A percentile compares a stretch with the other conserved stretches of the same genome.
Evolutionary conservation across 768 basidiomycete species (phyloP).

Genomic region (Amanita exitialis): DNA sequence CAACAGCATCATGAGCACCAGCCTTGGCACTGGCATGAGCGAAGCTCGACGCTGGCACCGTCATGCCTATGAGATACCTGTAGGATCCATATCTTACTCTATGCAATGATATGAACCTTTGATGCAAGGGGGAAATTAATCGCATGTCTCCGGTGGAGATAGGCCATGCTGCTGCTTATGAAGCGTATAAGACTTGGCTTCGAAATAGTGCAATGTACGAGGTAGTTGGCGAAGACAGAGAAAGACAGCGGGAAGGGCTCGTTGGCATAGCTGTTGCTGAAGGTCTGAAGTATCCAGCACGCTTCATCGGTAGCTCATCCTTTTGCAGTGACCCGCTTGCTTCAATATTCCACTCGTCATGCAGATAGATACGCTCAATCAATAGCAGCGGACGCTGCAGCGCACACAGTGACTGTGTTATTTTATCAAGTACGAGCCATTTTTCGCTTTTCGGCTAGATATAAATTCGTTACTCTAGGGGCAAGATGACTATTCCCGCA

Average conservation of each 20-base stretch:
- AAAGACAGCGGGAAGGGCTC: conserved; percentile 55
- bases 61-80: conserved; percentile 54
- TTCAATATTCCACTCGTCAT: conserved; percentile 37
- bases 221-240: conserved; percentile 44
- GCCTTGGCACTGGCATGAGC: conserved; percentile 39
- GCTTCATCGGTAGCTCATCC: background rate
- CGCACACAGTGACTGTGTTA: conserved; percentile 53
- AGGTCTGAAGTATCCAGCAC: conserved; percentile 27
- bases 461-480: conserved; percentile 21
- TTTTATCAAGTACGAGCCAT: conserved; percentile 36
- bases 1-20: conserved; percentile 19
- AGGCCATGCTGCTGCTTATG: conserved; percentile 71
- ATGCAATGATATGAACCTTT: conserved; percentile 1
- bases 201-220: conserved; percentile 46
- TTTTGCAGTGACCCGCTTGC: conserved; percentile 41
- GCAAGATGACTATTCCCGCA: conserved; percentile 14
- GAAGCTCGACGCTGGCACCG: conserved; percentile 62
- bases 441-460: conserved; percentile 1
- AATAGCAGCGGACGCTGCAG: conserved; percentile 54
- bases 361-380: conserved; percentile 36
- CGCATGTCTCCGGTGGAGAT: conserved; percentile 49
- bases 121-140: conserved; percentile 36
- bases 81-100: conserved; percentile 17
- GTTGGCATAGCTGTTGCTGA: conserved; percentile 64
- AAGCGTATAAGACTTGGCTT: conserved; percentile 62